Percentiles rank a stretch among this genome's conserved stretches.
Evolutionary conservation across 2,329 filamentous ascomycete genomes (phyloP).

Genomic region (Fusarium acutatum): DNA sequence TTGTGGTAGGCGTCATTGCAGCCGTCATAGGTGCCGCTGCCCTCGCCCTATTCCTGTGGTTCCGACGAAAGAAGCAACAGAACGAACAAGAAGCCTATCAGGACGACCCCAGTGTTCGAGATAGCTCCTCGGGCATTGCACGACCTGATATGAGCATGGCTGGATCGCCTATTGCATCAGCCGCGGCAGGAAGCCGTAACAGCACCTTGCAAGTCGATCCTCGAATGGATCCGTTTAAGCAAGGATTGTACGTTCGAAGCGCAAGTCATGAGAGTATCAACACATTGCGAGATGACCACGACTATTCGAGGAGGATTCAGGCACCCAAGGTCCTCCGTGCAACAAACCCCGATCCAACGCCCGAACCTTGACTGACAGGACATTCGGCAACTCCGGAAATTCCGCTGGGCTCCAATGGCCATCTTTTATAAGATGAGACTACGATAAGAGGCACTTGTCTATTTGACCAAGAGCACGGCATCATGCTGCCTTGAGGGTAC

Average conservation of each 20-base stretch:
- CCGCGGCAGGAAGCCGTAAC: constrained; percentile 56
- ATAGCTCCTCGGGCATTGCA: constrained; percentile 60
- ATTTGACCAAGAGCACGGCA: not conserved
- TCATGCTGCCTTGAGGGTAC: not conserved
- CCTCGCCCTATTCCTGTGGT: constrained; percentile 53
- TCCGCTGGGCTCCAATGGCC: not conserved
- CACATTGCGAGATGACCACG: constrained; percentile 70
- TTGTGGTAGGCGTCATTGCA: constrained; percentile 60
- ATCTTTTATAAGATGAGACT: not conserved
- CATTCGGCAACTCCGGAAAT: not conserved
- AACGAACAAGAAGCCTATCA: constrained; percentile 54
- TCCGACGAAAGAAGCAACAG: constrained; percentile 56
- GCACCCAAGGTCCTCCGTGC: constrained; percentile 67
- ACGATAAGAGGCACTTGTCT: not conserved
- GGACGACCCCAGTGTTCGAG: constrained; percentile 57
- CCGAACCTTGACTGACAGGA: constrained; percentile 12
- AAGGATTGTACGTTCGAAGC: constrained; percentile 64
- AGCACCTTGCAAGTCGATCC: constrained; percentile 68
- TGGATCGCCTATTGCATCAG: constrained; percentile 45
- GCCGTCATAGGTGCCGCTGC: constrained; percentile 51
- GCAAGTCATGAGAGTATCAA: constrained; percentile 71
- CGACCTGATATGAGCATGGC: constrained; percentile 53
- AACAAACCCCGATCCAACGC: constrained; percentile 66
- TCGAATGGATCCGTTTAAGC: constrained; percentile 68
- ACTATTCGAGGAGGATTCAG: constrained; percentile 70